Base-by-base conservation (phyloP, 169 alveolate species). In the Plasmodium cynomolgi region DNA sequence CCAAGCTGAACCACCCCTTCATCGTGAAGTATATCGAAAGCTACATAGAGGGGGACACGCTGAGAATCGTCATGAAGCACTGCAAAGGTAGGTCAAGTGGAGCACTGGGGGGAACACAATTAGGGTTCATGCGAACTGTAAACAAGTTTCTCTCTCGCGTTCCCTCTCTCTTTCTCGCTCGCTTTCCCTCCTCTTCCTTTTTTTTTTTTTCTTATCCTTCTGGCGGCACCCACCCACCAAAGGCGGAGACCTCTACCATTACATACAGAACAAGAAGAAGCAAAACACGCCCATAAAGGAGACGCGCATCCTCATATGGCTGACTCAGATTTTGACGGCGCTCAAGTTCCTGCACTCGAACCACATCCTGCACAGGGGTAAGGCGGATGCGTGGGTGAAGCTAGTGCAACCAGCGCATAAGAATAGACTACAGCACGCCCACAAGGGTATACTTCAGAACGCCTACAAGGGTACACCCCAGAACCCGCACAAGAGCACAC, bases 311-410 rank as follows among this genome's bases (percentile, higher is more conserved):
- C 84, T 95, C 1, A 96, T 93, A 26, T 97, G 98, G 98, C 93
- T 97, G 6, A 95, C 98, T 20, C 98, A 97, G 81, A 95, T 97
- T 26, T 90, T 97, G 31, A 93, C 98, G 26, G 98, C 98, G 29
- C 97, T 97, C 2, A 96, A 97, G 37, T 97, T 96, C 93, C 94
- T 97, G 26, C 99, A 98, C 93, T 95, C 95, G 41, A 96, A 95
- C 44, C 98, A 97, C 84, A 98, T 97, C 39, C 85, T 98, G 29
- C 99, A 98, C 83, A 92, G 99, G 90, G 99, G 99, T 98, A 79
- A 54, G 44, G 31, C n/a, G 26, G 37, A 56, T 41, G 47, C 31
- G 34, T 33, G 2, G 5, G 20, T 39, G 94, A n/a, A n/a, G n/a
- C n/a, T 20, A 20, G 17, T 37, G 72, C 6, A 15, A 44, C 37